phyloP scores from a whole-genome alignment of 805 yeast genomes.

The Maudiozyma serrabonitensis region DNA sequence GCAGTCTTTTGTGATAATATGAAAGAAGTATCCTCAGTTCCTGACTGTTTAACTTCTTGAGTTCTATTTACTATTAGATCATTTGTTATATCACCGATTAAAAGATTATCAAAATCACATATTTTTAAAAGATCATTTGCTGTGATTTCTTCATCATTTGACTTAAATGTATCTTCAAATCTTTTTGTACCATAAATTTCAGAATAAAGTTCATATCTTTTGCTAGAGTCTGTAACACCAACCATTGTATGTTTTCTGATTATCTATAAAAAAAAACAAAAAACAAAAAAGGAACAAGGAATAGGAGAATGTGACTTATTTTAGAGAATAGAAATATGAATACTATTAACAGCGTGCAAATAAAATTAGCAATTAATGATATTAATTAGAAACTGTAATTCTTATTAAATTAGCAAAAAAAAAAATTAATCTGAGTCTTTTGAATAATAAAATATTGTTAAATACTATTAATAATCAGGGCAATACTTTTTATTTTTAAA shows the following conservation, averaged over 20 bases:
- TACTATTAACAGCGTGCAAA: background rate
- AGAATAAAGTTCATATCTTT: constrained; percentile 10
- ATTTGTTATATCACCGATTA: constrained; percentile 13
- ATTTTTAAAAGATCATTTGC: constrained; percentile 21
- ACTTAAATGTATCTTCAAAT: constrained; percentile 12
- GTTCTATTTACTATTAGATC: background rate
- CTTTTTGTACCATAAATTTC: constrained; percentile 25
- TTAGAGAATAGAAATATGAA: background rate
- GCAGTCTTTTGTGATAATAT: constrained; percentile 14
- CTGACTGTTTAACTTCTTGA: background rate
- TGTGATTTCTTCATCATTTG: constrained; percentile 2
- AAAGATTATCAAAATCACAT: constrained; percentile 11
- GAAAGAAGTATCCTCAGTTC: background rate
- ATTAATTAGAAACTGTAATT: too few relatives aligned
- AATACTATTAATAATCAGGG: too few relatives aligned
- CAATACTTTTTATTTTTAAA: too few relatives aligned
- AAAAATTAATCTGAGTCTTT: too few relatives aligned
- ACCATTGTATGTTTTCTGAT: background rate
- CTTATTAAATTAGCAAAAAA: too few relatives aligned
- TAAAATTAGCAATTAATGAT: background rate
- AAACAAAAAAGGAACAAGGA: background rate
- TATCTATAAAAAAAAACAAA: background rate
- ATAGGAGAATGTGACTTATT: background rate
- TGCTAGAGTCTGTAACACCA: background rate
- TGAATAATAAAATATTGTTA: too few relatives aligned